Conservation (phyloP, 352 stramenopile species). For the Phytophthora vignae region DNA sequence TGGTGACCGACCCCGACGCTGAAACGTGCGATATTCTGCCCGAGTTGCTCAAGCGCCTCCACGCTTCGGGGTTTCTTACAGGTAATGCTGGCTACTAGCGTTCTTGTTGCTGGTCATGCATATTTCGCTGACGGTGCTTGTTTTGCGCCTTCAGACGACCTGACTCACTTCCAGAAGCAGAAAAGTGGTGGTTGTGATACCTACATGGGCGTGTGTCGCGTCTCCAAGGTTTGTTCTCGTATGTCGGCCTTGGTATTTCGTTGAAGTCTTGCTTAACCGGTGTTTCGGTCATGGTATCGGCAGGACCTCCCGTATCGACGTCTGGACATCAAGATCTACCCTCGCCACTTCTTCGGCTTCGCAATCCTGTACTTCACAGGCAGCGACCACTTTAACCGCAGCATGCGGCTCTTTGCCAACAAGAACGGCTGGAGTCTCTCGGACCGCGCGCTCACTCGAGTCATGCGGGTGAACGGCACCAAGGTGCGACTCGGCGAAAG, state of each 20-base stretch:
- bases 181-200: constrained; percentile 71
- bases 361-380: constrained; percentile 93
- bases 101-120: neutral
- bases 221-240: constrained; percentile 51
- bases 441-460: constrained; percentile 69
- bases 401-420: constrained; percentile 82
- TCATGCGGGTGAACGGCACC: constrained; percentile 62
- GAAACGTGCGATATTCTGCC: constrained; percentile 77
- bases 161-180: constrained; percentile 68
- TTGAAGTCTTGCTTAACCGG: constrained; percentile 18
- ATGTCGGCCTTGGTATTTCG: neutral
- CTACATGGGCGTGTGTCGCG: constrained; percentile 89
- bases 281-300: neutral
- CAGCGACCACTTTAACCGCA: constrained; percentile 92
- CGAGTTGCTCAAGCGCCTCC: constrained; percentile 69
- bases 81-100: constrained; percentile 29
- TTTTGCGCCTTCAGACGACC: constrained; percentile 53
- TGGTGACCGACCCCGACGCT: constrained; percentile 77
- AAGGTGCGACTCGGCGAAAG: constrained; percentile 72
- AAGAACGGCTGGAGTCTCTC: constrained; percentile 85
- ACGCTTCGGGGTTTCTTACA: constrained; percentile 72
- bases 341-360: constrained; percentile 79
- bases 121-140: constrained; percentile 5
- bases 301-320: constrained; percentile 66
- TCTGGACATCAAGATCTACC: constrained; percentile 91